Evolutionary conservation across 768 basidiomycete species (phyloP), one percentile per base, ranked within the genome.

Genomic region (Calocybe indica): DNA sequence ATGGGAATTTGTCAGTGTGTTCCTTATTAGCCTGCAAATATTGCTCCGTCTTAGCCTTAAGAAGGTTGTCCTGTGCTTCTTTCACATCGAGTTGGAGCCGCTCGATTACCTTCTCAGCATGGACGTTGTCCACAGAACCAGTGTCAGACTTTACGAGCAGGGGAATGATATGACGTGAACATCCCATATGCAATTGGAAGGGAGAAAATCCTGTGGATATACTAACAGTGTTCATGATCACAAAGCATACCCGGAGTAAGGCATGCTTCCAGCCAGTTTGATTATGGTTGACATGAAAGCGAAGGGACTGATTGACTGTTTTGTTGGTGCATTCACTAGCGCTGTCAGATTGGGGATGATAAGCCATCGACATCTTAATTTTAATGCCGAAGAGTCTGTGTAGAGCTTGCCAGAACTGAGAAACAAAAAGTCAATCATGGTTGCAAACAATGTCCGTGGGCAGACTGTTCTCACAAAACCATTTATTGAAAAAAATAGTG

Each of bases 281-380:
- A 15, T 67, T 63, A 0, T 51, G 43, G 0, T 56, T 55, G 0
- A 70, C 61, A 45, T 63, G 54, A 39, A 53, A 65, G 2, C 63
- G 45, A 0, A 69, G 14, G 10, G 40, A 40, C 37, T 68, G 67
- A 37, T 58, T 61, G 0, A 69, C 46, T 0, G 61, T 70, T 36
- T 64, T 63, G 40, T 69, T 69, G 0, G 60, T 61, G 0, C 53
- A 46, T 53, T 73, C 62, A n/a, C 60, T 66, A 0, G 53, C 33
- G 0, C 72, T 67, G 53, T 72, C 64, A 0, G 64, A 67, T 45
- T 73, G 60, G 0, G 67, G 70, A 37, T 73, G 72, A 37, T 60
- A 71, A 0, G 66, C 51, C 0, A 62, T 63, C 1, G 68, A 69
- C 57, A 65, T 52, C 12, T 57, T 59, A 1, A 65, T n/a, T 5